phyloP scores from a whole-genome alignment of 257 asterid species.

The Primulina eburnea region DNA sequence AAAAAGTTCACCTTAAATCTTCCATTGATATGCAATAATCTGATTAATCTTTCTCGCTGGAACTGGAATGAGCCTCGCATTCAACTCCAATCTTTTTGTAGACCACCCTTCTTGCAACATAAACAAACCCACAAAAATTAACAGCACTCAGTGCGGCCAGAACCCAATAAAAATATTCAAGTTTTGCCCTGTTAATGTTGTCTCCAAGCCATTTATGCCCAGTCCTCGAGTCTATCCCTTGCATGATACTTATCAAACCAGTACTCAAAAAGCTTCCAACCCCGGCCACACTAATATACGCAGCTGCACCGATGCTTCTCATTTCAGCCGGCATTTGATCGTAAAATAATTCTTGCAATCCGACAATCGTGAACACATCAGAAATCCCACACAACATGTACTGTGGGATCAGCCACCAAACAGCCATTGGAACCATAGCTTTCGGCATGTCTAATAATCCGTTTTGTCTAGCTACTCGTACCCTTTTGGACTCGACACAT shows the following conservation, averaged over 20 bases:
- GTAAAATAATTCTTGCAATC: conserved; percentile 64
- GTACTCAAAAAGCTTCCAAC: conserved; percentile 53
- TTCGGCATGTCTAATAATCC: conserved; percentile 33
- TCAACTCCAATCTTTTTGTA: conserved; percentile 29
- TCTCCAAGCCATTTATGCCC: conserved; percentile 55
- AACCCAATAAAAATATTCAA: conserved; percentile 48
- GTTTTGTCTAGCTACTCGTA: conserved; percentile 25
- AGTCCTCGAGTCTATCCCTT: conserved; percentile 27
- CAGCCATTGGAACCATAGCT: conserved; percentile 39
- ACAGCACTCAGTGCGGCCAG: conserved; percentile 44
- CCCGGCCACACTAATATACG: conserved; percentile 44
- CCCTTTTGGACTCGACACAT: conserved; percentile 36
- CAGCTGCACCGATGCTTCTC: conserved; percentile 65
- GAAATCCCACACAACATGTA: conserved; percentile 44
- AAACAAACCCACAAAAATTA: conserved; percentile 39
- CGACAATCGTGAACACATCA: conserved; percentile 51
- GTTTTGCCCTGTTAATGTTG: conserved; percentile 41
- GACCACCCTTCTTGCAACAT: conserved; percentile 42
- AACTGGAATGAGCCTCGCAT: background rate
- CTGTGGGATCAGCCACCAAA: conserved; percentile 61
- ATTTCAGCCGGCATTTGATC: conserved; percentile 55
- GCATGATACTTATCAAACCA: conserved; percentile 40
- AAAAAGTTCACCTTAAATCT: too few species aligned
- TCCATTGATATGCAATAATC: background rate
- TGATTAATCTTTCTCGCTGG: background rate